Base-by-base conservation (phyloP, 2,329 filamentous ascomycete species). In the Hypoxylon sp. region DNA sequence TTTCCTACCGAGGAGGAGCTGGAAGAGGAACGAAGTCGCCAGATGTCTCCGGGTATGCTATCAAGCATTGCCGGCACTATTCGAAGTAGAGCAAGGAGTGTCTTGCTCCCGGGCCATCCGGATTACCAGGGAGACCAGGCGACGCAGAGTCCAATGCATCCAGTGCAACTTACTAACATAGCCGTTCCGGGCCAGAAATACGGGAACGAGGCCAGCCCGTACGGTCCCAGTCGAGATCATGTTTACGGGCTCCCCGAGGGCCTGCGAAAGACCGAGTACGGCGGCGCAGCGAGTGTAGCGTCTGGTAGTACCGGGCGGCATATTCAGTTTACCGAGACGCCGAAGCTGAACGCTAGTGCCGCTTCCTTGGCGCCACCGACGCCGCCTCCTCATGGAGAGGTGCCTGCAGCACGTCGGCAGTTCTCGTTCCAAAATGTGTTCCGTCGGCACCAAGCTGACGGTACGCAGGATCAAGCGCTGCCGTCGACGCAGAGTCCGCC, bases 361-460 rank as follows among this genome's bases (percentile, higher is more conserved):
- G 77, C 74, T 19, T 79, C 77, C 52, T 77, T 84, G 11, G 79
- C 78, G 2, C 83, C 87, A 1, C 89, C 89, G 0, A 84, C 86
- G 3, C 89, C 89, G 1, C 88, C 88, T 4, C 87, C 84, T 3
- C 86, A 86, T 62, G 78, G 46, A 77, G 72, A 65, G 24, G 64
- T 60, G 54, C 68, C 85, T 56, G 80, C 81, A 28, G 87, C 90
- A 10, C 86, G 82, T 68, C 86, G 94, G 63, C 92, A 97, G 74
- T 99, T 98, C 79, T 96, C 92, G 17, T 98, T 98, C 82, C 90
- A 94, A 68, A 93, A 91, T 68, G 88, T 97, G 54, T 95, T 97
- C 77, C 81, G 81, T 63, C 85, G 89, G 51, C 79, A 83, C 68
- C 82, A 81, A 62, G 72, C 73, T 70, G 74, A 77, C 55, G 68